phyloP scores from a whole-genome alignment of 2,329 filamentous ascomycete genomes.

The Trichoderma sp. region DNA sequence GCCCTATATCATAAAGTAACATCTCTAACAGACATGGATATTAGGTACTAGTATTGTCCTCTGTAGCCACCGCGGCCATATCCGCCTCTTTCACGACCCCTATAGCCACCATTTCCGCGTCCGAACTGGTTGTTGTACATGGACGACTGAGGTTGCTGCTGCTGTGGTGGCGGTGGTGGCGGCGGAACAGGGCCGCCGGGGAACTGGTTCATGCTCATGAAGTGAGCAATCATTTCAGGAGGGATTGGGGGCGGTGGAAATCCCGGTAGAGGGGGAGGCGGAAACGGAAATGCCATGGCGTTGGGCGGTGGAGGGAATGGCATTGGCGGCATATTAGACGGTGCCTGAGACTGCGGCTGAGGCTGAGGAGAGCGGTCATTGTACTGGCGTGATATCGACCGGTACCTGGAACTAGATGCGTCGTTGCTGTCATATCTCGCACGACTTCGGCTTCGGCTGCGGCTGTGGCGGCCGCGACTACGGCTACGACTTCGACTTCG shows the following conservation, averaged over 20 bases:
- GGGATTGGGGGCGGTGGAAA: conserved; percentile 30
- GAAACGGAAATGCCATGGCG: conserved; percentile 15
- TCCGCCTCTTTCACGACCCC: conserved; percentile 36
- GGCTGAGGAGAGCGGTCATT: conserved; percentile 27
- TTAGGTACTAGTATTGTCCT: conserved; percentile 24
- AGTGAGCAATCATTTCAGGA: conserved; percentile 28
- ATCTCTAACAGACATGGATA: not conserved
- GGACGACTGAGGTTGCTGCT: conserved; percentile 25
- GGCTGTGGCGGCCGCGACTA: conserved; percentile 22
- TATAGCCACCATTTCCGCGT: conserved; percentile 32
- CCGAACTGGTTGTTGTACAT: conserved; percentile 31
- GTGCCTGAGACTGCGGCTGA: conserved; percentile 22
- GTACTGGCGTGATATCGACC: conserved; percentile 8
- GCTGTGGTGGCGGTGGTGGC: conserved; percentile 23
- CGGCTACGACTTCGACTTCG: conserved; percentile 24
- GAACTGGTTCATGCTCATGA: conserved; percentile 31
- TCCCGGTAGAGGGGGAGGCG: conserved; percentile 36
- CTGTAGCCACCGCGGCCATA: conserved; percentile 37
- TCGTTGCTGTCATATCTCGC: conserved; percentile 3
- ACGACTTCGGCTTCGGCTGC: conserved; percentile 8
- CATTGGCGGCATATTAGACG: not conserved
- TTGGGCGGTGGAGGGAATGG: conserved; percentile 10
- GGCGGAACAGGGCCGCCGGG: not conserved
- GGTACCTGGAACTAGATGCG: conserved; percentile 20
- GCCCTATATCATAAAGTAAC: not conserved